phyloP scores from a whole-genome alignment of 2,329 filamentous ascomycete species.

The Akanthomyces uredinophilus region DNA sequence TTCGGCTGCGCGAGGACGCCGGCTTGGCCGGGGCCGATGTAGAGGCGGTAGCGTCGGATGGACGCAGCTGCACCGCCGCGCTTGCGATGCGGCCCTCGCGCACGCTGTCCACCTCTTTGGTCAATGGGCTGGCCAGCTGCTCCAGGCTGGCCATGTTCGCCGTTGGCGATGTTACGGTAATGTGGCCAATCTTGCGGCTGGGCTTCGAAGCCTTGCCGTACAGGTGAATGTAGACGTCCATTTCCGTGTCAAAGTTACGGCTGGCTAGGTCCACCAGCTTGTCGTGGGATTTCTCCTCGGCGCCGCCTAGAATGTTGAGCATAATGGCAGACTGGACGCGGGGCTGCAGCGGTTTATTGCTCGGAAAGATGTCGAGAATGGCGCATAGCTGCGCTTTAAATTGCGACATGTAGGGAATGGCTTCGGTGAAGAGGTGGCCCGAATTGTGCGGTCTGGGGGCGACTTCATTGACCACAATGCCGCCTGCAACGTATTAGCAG shows the following conservation, averaged over 20 bases:
- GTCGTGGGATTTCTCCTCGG: constrained; percentile 57
- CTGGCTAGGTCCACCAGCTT: constrained; percentile 43
- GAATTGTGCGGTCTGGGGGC: constrained; percentile 82
- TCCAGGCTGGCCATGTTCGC: constrained; percentile 57
- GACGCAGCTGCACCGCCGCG: constrained; percentile 33
- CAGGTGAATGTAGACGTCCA: constrained; percentile 65
- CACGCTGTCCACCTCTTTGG: constrained; percentile 58
- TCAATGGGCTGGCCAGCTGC: constrained; percentile 58
- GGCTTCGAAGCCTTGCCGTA: constrained; percentile 89
- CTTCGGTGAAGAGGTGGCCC: constrained; percentile 93
- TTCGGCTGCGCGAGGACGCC: constrained; percentile 23
- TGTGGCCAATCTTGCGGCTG: constrained; percentile 90
- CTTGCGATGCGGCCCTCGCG: constrained; percentile 48
- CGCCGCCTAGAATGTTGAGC: constrained; percentile 74
- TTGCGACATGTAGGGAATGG: constrained; percentile 78
- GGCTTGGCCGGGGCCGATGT: constrained; percentile 9
- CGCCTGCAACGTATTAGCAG: constrained; percentile 31
- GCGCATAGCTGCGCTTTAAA: constrained; percentile 86
- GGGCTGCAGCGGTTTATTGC: constrained; percentile 49
- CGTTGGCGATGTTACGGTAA: constrained; percentile 70
- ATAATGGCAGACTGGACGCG: constrained; percentile 63
- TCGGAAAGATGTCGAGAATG: constrained; percentile 64
- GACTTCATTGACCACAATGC: constrained; percentile 78
- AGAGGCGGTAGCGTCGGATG: constrained; percentile 17
- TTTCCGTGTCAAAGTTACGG: constrained; percentile 37